These are phyloP conservation scores for Beta lomatogona DNA, from an alignment of 179 eudicot species.

Conservation along the genomic window DNA sequence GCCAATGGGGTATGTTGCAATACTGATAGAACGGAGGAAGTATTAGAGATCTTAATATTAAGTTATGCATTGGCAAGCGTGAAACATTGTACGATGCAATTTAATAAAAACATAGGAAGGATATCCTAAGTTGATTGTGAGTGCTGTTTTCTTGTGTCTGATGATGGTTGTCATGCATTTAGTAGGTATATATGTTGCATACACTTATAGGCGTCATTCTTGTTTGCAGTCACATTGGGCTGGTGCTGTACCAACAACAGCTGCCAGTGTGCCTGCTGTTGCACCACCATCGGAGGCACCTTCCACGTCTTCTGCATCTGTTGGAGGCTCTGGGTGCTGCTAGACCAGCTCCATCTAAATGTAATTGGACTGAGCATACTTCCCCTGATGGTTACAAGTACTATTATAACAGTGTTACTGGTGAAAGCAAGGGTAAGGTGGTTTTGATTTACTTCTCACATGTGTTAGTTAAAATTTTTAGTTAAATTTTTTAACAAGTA, in stretches of 20 bases:
- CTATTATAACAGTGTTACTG: constrained; percentile 76
- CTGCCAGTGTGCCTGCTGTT: constrained; percentile 35
- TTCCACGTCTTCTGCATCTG: constrained; percentile 47
- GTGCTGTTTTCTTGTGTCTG: background rate
- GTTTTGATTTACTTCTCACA: constrained; percentile 7
- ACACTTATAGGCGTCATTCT: constrained; percentile 3
- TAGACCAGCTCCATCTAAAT: constrained; percentile 47
- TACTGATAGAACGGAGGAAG: too few relatives aligned
- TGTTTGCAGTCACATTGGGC: constrained; percentile 65
- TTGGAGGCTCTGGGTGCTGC: constrained; percentile 35
- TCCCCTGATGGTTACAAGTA: constrained; percentile 95
- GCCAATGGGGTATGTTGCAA: too few relatives aligned
- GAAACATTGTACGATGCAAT: too few relatives aligned
- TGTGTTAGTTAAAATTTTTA: background rate
- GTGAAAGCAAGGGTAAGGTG: constrained; percentile 88
- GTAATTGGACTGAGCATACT: constrained; percentile 93
- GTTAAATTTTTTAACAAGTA: constrained; percentile 6
- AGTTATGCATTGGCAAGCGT: too few relatives aligned
- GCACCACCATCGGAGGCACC: constrained; percentile 45
- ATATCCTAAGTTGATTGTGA: background rate
- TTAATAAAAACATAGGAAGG: too few relatives aligned
- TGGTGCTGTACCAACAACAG: constrained; percentile 48
- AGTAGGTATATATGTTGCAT: background rate
- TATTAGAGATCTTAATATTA: too few relatives aligned
- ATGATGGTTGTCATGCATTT: background rate